Base-by-base conservation (phyloP, 768 basidiomycete genomes). In the Lactifluus volemus region DNA sequence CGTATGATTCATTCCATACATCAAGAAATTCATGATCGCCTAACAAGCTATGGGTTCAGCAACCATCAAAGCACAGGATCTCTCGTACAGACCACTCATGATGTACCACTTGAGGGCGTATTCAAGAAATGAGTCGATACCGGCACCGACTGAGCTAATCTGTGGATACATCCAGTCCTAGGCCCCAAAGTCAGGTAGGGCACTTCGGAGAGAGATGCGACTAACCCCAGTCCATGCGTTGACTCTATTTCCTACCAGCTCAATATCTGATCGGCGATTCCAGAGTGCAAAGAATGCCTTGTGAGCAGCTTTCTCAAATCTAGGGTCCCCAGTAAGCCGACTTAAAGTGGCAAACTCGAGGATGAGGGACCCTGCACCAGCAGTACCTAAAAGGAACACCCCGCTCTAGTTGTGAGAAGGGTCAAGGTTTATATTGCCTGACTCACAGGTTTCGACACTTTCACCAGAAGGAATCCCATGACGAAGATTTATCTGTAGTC, bases 121-220 rank as follows among this genome's bases (percentile, higher is more conserved):
- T 70, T 99, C 97, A 69, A 89, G 94, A 71, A 96, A 97, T 3
- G 90, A 93, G 71, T 98, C 97, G 47, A 97, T 85, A 0, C 97
- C 97, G 6, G 97, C 97, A 29, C 96, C 96, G 36, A 95, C 89
- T 1, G 88, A 82, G 30, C 84, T 85, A 7, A 86, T 73, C 63
- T 92, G 86, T 17, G 93, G 92, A 51, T 77, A 73, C 14, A 79
- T 81, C 93, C 93, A 97, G 39, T 75, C 71, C 90, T 88, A 69
- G 25, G 19, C 14, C 42, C 29, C 34, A 25, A 25, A 36, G 19
- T 56, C 49, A 36, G 45, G 39, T 12, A 32, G 42, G 21, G 34
- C 36, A 12, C 42, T 6, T 42, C 19, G 17, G 53, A 59, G 39
- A 9, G 52, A 54, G 19, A 36, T 19, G 21, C 61, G 4, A 78